A percentile compares a stretch with the other conserved stretches of the same genome.
Evolutionary conservation across 768 basidiomycete species (phyloP).

Genomic region (Boletales sp.): DNA sequence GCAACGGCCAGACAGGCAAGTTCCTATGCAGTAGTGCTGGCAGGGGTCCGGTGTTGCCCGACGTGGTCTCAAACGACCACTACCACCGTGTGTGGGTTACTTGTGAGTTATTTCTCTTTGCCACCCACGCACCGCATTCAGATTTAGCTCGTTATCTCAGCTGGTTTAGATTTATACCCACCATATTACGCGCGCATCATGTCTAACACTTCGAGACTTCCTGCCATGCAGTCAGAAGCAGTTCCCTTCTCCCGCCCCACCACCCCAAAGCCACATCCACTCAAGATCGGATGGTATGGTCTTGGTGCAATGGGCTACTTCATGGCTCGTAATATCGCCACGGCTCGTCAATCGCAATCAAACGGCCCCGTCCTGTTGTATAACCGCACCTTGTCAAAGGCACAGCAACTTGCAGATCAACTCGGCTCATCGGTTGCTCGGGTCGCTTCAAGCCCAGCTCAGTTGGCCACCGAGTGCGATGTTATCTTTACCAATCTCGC

Average conservation of each 20-base stretch:
- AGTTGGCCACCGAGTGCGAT: slow-evolving; percentile 67
- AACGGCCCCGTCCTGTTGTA: slow-evolving; percentile 61
- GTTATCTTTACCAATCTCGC: slow-evolving; percentile 73
- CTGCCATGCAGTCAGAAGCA: slow-evolving; percentile 9
- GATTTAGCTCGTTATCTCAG: neutral
- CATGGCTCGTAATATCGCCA: slow-evolving; percentile 81
- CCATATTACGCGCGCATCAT: neutral
- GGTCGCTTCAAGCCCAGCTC: slow-evolving; percentile 53
- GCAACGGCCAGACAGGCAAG: too few species aligned
- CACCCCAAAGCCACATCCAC: slow-evolving; percentile 41
- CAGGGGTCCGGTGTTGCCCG: too few species aligned
- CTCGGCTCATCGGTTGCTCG: slow-evolving; percentile 50
- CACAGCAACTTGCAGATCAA: slow-evolving; percentile 53
- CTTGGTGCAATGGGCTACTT: slow-evolving; percentile 68
- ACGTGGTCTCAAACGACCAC: neutral
- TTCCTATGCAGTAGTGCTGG: too few species aligned
- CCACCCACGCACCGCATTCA: neutral
- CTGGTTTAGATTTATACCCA: neutral
- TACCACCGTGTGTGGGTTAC: neutral
- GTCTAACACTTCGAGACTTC: slow-evolving; percentile 4
- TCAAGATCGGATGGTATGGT: slow-evolving; percentile 43
- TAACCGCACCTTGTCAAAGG: slow-evolving; percentile 68
- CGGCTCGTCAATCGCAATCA: slow-evolving; percentile 37
- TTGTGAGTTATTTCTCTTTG: neutral
- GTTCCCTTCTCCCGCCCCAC: slow-evolving; percentile 59